These are phyloP conservation scores for Podila minutissima DNA, from an alignment of 192 early-diverging fungal genomes.

Conservation along the genomic window DNA sequence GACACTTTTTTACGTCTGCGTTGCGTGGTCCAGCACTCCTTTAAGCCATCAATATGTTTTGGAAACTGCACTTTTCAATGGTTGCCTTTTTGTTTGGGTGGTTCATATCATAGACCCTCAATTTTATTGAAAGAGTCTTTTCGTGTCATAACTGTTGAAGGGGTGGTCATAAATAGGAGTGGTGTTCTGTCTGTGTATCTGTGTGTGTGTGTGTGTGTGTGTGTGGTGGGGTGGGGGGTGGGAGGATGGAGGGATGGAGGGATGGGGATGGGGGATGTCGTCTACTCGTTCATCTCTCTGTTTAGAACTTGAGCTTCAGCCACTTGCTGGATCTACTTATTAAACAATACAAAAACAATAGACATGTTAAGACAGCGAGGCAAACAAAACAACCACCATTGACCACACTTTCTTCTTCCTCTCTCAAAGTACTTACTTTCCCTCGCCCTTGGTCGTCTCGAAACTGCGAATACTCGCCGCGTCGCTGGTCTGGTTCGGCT, in stretches of 20 bases:
- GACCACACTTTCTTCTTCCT: too few species aligned
- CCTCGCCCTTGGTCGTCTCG: constrained; percentile 26
- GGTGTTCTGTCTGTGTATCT: too few species aligned
- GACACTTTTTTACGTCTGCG: too few species aligned
- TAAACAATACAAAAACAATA: neutral
- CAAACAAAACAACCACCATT: too few species aligned
- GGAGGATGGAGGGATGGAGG: too few species aligned
- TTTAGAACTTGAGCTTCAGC: constrained; percentile 21
- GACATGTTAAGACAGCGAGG: neutral
- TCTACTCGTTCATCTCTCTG: neutral
- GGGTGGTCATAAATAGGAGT: constrained; percentile 1
- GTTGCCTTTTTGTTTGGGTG: neutral
- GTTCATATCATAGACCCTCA: neutral
- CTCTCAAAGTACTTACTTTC: constrained; percentile 12
- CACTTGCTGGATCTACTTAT: constrained; percentile 19
- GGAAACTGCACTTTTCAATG: too few species aligned
- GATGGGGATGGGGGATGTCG: neutral
- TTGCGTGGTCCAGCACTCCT: too few species aligned
- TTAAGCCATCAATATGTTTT: too few species aligned
- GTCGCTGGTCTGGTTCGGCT: constrained; percentile 10
- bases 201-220: too few species aligned
- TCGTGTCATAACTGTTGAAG: neutral
- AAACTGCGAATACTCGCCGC: constrained; percentile 20
- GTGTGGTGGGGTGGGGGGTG: too few species aligned
- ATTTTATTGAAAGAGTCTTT: neutral